These are phyloP conservation scores for Wickerhamiella nectarea DNA, from an alignment of 805 yeast species.

Conservation along the genomic window DNA sequence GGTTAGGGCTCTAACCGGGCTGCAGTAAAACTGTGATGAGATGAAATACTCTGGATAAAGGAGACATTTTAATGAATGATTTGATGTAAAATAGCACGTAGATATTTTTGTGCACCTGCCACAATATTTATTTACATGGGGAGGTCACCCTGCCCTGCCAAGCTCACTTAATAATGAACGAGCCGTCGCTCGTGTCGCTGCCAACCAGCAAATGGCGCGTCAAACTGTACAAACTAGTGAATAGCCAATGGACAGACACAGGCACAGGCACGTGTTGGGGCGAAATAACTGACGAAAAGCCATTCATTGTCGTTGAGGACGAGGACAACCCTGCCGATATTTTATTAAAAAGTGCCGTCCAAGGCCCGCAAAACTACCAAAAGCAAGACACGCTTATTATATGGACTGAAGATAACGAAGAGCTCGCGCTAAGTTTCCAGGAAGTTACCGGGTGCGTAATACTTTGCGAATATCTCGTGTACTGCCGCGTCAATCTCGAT, in stretches of 20 bases:
- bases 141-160: too few relatives aligned
- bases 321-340: conserved; percentile 48
- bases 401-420: conserved; percentile 61
- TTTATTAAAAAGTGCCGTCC: conserved; percentile 51
- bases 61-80: too few relatives aligned
- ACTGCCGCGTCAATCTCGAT: conserved; percentile 47
- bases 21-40: too few relatives aligned
- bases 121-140: too few relatives aligned
- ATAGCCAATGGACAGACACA: conserved; percentile 70
- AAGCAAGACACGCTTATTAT: conserved; percentile 88
- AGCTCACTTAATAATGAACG: conserved; percentile 5
- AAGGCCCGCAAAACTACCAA: conserved; percentile 59
- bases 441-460: conserved; percentile 81
- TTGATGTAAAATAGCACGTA: too few relatives aligned
- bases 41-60: too few relatives aligned
- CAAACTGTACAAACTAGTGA: conserved; percentile 72
- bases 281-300: conserved; percentile 30
- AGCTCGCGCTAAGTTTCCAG: conserved; percentile 82
- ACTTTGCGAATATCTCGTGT: conserved; percentile 65
- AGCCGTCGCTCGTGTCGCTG: conserved; percentile 8
- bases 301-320: conserved; percentile 58
- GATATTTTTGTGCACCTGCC: too few relatives aligned
- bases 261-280: conserved; percentile 91
- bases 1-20: conserved; percentile 65
- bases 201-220: conserved; percentile 56